Conservation (phyloP, 2,329 filamentous ascomycete species). For the Aureobasidium sp. region DNA sequence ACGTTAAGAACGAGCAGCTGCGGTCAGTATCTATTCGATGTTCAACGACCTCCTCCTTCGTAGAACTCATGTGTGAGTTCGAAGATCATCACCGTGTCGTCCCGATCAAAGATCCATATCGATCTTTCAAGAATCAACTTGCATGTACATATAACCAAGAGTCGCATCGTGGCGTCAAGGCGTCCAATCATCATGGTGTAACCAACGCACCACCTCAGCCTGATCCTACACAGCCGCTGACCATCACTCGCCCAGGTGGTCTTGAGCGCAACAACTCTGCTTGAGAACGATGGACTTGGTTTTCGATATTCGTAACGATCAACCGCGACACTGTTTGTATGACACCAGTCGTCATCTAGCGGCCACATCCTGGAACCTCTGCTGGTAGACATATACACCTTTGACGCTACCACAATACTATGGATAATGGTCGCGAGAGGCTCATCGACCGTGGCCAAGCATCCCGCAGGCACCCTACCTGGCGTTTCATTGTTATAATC, state of each 20-base stretch:
- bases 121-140: not conserved
- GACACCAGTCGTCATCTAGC: not conserved
- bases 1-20: too few species aligned
- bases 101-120: too few species aligned
- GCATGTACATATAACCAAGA: not conserved
- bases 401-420: not conserved
- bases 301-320: not conserved
- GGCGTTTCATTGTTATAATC: not conserved
- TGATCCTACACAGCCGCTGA: constrained; percentile 4
- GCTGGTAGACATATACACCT: not conserved
- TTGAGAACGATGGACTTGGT: not conserved
- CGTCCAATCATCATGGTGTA: constrained; percentile 5
- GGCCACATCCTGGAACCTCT: too few species aligned
- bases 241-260: not conserved
- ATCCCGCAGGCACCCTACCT: not conserved
- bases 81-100: too few species aligned
- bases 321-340: not conserved
- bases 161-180: constrained; percentile 4
- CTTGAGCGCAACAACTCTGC: not conserved
- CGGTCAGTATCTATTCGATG: too few species aligned
- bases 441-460: not conserved
- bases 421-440: not conserved
- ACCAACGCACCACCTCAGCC: not conserved
- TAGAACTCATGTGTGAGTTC: too few species aligned
- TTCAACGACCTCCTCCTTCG: too few species aligned